Evolutionary conservation across 108 stramenopile genomes (phyloP).

Genomic region (Cyclotella cryptica): DNA sequence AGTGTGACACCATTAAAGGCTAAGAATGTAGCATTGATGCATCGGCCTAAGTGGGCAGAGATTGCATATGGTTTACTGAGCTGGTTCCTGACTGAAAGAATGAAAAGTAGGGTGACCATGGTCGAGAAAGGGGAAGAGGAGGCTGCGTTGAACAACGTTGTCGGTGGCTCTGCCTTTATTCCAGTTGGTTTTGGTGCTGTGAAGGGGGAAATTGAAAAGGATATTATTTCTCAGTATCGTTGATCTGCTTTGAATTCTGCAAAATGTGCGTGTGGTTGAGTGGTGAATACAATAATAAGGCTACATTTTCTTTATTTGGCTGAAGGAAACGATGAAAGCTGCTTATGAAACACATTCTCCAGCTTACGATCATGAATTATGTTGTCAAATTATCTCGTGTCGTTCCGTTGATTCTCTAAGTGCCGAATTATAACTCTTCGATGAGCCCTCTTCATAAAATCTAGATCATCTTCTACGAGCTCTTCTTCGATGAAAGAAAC

Average conservation of each 20-base stretch:
- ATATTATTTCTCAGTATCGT: slow-evolving; percentile 37
- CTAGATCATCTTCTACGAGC: slow-evolving; percentile 44
- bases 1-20: slow-evolving; percentile 69
- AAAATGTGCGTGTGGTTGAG: not conserved
- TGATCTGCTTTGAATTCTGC: not conserved
- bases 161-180: slow-evolving; percentile 42
- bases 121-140: slow-evolving; percentile 45
- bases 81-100: slow-evolving; percentile 54
- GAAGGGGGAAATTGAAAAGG: slow-evolving; percentile 25
- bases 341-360: not conserved
- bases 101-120: slow-evolving; percentile 57
- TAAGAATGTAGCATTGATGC: slow-evolving; percentile 58
- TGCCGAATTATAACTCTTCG: slow-evolving; percentile 43
- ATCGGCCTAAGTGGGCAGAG: slow-evolving; percentile 51
- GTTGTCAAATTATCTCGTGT: slow-evolving; percentile 16
- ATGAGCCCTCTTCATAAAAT: slow-evolving; percentile 57
- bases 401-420: slow-evolving; percentile 4
- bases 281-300: not conserved
- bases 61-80: slow-evolving; percentile 51
- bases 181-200: slow-evolving; percentile 34
- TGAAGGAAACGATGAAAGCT: not conserved
- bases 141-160: slow-evolving; percentile 28
- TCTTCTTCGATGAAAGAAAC: slow-evolving; percentile 49
- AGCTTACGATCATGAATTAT: not conserved
- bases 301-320: not conserved